Evolutionary conservation across 2,329 filamentous ascomycete genomes (phyloP).

Genomic region (Apiospora kogelbergensis): DNA sequence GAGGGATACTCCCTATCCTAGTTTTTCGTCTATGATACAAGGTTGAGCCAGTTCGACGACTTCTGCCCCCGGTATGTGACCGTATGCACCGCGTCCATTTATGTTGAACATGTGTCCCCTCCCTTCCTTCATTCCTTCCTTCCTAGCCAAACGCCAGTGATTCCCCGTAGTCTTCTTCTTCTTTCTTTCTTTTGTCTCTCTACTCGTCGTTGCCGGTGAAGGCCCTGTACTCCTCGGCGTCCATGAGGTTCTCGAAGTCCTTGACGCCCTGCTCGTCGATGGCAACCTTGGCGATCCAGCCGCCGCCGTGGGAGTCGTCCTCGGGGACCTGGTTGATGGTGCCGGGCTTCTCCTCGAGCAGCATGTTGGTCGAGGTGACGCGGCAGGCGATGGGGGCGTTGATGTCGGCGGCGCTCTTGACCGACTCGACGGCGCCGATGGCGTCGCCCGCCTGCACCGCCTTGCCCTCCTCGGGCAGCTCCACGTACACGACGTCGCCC

Average conservation of each 20-base stretch:
- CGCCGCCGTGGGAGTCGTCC: conserved; percentile 70
- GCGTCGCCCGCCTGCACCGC: conserved; percentile 75
- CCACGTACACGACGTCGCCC: conserved; percentile 95
- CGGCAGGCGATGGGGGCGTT: conserved; percentile 81
- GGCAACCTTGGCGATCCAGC: conserved; percentile 90
- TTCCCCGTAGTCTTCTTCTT: neutral
- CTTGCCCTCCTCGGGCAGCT: conserved; percentile 74
- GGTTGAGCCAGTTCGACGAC: conserved; percentile 31
- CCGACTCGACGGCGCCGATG: conserved; percentile 93
- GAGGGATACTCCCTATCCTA: conserved; percentile 19
- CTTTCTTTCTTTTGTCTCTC: neutral
- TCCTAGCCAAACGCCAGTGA: neutral
- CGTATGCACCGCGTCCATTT: neutral
- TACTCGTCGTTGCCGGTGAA: conserved; percentile 58
- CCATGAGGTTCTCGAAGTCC: conserved; percentile 78
- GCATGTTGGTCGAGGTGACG: conserved; percentile 70
- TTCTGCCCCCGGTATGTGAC: neutral
- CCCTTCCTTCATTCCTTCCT: neutral
- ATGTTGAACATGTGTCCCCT: conserved; percentile 14
- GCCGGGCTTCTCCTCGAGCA: conserved; percentile 80
- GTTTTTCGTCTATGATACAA: conserved; percentile 32
- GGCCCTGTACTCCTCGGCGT: conserved; percentile 71
- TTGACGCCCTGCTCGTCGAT: conserved; percentile 64
- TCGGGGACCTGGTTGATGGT: conserved; percentile 91
- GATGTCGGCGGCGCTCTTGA: conserved; percentile 98